A percentile compares a stretch with the other conserved stretches of the same genome.
Evolutionary conservation across 2,329 filamentous ascomycete genomes (phyloP).

Genomic region (Akanthomyces dipterigenus): DNA sequence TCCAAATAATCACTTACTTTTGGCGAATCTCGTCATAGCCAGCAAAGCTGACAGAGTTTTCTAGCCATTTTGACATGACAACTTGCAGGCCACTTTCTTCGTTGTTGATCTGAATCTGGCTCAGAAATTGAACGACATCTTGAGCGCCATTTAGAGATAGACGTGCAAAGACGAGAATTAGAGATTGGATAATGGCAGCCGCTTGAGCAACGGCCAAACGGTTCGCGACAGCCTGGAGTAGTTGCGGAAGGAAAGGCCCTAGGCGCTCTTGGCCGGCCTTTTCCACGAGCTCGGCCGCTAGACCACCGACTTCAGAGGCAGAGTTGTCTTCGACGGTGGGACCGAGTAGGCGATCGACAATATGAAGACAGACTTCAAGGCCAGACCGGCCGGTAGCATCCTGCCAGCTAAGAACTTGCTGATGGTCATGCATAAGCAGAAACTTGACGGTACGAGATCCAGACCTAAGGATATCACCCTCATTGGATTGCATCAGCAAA

Average conservation of each 20-base stretch:
- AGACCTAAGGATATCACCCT: conserved; percentile 81
- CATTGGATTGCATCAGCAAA: conserved; percentile 74
- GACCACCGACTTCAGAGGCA: conserved; percentile 89
- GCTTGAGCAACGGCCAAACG: conserved; percentile 76
- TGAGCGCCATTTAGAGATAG: conserved; percentile 77
- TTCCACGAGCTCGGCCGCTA: conserved; percentile 91
- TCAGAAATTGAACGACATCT: conserved; percentile 88
- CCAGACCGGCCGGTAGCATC: conserved; percentile 75
- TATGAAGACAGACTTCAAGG: conserved; percentile 80
- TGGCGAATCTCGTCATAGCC: conserved; percentile 96
- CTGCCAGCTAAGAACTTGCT: conserved; percentile 82
- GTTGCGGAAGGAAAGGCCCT: conserved; percentile 80
- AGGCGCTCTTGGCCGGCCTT: conserved; percentile 88
- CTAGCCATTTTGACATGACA: conserved; percentile 90
- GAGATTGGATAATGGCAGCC: conserved; percentile 86
- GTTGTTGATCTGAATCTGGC: conserved; percentile 66
- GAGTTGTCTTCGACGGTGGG: conserved; percentile 84
- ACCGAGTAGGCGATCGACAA: conserved; percentile 85
- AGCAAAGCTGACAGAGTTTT: conserved; percentile 95
- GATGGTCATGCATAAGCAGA: conserved; percentile 81
- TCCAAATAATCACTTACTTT: conserved; percentile 56
- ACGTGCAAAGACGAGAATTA: conserved; percentile 91
- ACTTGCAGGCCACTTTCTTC: conserved; percentile 78
- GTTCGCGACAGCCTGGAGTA: conserved; percentile 81
- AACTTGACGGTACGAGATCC: conserved; percentile 82